Conservation (phyloP, 495 filamentous ascomycete species). For the Lindgomyces ingoldianus region DNA sequence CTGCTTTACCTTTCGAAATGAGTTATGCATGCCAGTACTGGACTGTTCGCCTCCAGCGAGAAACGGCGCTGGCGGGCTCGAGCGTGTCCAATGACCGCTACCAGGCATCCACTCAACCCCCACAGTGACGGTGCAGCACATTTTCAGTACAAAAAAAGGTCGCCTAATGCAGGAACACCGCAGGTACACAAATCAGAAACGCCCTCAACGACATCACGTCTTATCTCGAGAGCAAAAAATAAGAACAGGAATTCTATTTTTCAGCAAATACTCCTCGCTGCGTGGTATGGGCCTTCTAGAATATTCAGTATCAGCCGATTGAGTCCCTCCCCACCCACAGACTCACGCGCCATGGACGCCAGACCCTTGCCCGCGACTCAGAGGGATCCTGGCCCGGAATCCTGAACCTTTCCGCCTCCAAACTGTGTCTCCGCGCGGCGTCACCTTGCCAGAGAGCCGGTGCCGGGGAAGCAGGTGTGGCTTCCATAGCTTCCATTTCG, state of each 20-base stretch:
- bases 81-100: slow-evolving; percentile 20
- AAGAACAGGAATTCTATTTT: slow-evolving; percentile 5
- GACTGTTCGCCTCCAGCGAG: slow-evolving; percentile 19
- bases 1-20: slow-evolving; percentile 30
- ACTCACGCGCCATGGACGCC: neutral
- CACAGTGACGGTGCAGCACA: slow-evolving; percentile 15
- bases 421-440: slow-evolving; percentile 18
- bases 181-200: slow-evolving; percentile 31
- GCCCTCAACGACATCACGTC: slow-evolving; percentile 1
- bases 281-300: slow-evolving; percentile 16
- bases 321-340: neutral
- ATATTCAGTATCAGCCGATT: slow-evolving; percentile 30
- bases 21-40: slow-evolving; percentile 22
- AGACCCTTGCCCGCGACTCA: slow-evolving; percentile 24
- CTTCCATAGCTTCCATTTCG: slow-evolving; percentile 29
- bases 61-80: slow-evolving; percentile 24
- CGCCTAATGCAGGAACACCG: slow-evolving; percentile 39
- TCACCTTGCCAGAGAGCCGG: slow-evolving; percentile 26
- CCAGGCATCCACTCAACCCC: slow-evolving; percentile 13
- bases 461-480: slow-evolving; percentile 34
- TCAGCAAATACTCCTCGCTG: neutral
- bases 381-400: slow-evolving; percentile 13
- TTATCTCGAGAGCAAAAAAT: slow-evolving; percentile 9
- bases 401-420: slow-evolving; percentile 22
- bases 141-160: slow-evolving; percentile 9